phyloP scores from a whole-genome alignment of 2,329 filamentous ascomycete genomes.

The Trichophyton simii region DNA sequence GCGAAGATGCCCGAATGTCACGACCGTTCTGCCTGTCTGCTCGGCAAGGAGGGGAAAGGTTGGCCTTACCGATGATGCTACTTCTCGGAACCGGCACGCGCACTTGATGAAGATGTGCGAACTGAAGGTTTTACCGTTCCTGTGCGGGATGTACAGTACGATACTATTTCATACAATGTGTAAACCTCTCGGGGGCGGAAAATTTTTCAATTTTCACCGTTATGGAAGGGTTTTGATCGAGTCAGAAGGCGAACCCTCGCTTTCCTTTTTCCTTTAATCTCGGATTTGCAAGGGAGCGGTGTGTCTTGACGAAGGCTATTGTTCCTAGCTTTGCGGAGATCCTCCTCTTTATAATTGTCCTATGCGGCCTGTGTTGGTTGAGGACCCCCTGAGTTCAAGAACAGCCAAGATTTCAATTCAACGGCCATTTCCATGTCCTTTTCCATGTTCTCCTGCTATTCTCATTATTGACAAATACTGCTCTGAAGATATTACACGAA shows the following conservation, averaged over 20 bases:
- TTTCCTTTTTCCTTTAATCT: background rate
- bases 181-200: background rate
- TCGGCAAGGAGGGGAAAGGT: background rate
- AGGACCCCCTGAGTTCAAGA: background rate
- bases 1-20: background rate
- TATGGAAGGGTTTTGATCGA: background rate
- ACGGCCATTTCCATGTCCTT: background rate
- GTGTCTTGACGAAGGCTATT: background rate
- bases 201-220: background rate
- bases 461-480: background rate
- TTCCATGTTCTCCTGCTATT: background rate
- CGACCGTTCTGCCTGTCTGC: background rate
- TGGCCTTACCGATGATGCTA: background rate
- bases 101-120: background rate
- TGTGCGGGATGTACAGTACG: background rate
- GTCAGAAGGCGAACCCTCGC: background rate
- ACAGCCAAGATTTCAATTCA: background rate
- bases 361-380: background rate
- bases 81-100: background rate
- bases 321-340: background rate
- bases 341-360: background rate
- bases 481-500: background rate
- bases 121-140: background rate
- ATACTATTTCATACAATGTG: too few species aligned
- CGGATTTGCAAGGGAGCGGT: background rate